phyloP scores from a whole-genome alignment of 2,329 filamentous ascomycete genomes.

The Calycina marina region DNA sequence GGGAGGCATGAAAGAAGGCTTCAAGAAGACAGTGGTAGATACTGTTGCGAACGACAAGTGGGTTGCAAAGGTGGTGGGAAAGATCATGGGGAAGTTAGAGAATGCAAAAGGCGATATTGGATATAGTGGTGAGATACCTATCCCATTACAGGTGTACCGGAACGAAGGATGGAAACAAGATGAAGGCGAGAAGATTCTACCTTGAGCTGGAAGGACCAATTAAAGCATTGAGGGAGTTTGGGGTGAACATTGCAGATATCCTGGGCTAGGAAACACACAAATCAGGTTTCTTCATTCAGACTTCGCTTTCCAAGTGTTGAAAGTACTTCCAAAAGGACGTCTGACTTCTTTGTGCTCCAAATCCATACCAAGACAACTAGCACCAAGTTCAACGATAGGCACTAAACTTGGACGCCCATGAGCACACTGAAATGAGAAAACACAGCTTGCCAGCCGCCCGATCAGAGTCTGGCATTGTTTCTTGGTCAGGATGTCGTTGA shows the following conservation, averaged over 20 bases:
- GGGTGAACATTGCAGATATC: too few species aligned
- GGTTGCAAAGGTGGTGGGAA: constrained; percentile 38
- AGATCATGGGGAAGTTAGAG: constrained; percentile 32
- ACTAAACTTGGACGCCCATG: constrained; percentile 59
- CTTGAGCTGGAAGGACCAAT: constrained; percentile 5
- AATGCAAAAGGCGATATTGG: constrained; percentile 34
- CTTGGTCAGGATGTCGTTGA: constrained; percentile 53
- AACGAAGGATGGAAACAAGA: constrained; percentile 7
- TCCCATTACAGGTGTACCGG: constrained; percentile 18
- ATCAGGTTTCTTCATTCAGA: too few species aligned
- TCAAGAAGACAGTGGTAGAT: constrained; percentile 26
- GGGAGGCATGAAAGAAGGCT: constrained; percentile 27
- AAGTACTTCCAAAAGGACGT: too few species aligned
- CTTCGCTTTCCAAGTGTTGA: too few species aligned
- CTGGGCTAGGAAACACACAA: too few species aligned
- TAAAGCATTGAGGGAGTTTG: too few species aligned
- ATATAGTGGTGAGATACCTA: constrained; percentile 32
- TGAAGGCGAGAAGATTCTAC: constrained; percentile 15
- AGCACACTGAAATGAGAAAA: constrained; percentile 71
- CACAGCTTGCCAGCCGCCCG: constrained; percentile 40
- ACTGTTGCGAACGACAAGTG: constrained; percentile 37
- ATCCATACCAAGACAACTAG: too few species aligned
- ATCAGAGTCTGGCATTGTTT: constrained; percentile 46
- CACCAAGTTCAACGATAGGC: constrained; percentile 38
- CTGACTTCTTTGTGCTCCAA: too few species aligned